Evolutionary conservation across 1,139 yeast species (phyloP).

Genomic region (Diutina neorugosa): DNA sequence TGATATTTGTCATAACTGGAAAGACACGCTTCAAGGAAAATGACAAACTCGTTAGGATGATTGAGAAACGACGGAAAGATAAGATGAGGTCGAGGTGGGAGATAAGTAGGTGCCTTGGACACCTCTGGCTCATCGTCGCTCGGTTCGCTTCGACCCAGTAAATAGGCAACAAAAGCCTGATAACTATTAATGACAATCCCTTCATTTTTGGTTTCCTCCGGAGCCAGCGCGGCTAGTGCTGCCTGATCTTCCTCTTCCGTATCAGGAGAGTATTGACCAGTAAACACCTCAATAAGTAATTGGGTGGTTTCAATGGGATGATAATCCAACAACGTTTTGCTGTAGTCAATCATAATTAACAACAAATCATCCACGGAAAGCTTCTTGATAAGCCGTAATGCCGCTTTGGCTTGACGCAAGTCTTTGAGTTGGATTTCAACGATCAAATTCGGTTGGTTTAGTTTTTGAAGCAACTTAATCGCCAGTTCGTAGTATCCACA

Average conservation of each 20-base stretch:
- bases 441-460: slow-evolving; percentile 63
- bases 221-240: background rate
- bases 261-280: slow-evolving; percentile 62
- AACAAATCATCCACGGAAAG: slow-evolving; percentile 71
- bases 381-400: slow-evolving; percentile 57
- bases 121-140: slow-evolving; percentile 4
- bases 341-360: slow-evolving; percentile 54
- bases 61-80: slow-evolving; percentile 79
- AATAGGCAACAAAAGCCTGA: slow-evolving; percentile 55
- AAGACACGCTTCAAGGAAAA: slow-evolving; percentile 86
- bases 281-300: slow-evolving; percentile 72
- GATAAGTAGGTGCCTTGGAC: slow-evolving; percentile 51
- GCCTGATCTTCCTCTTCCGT: background rate
- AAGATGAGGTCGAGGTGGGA: slow-evolving; percentile 84
- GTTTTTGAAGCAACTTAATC: slow-evolving; percentile 53
- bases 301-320: slow-evolving; percentile 78
- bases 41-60: slow-evolving; percentile 80
- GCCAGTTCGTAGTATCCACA: slow-evolving; percentile 64
- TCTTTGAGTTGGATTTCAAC: slow-evolving; percentile 69
- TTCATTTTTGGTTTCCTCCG: background rate
- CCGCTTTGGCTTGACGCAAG: slow-evolving; percentile 46
- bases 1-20: slow-evolving; percentile 69
- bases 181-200: slow-evolving; percentile 41
- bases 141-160: slow-evolving; percentile 13
- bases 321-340: slow-evolving; percentile 51